A percentile compares a stretch with the other conserved stretches of the same genome.
Evolutionary conservation across 306 rosid genomes (phyloP).

Genomic region (Rubus idaeus): DNA sequence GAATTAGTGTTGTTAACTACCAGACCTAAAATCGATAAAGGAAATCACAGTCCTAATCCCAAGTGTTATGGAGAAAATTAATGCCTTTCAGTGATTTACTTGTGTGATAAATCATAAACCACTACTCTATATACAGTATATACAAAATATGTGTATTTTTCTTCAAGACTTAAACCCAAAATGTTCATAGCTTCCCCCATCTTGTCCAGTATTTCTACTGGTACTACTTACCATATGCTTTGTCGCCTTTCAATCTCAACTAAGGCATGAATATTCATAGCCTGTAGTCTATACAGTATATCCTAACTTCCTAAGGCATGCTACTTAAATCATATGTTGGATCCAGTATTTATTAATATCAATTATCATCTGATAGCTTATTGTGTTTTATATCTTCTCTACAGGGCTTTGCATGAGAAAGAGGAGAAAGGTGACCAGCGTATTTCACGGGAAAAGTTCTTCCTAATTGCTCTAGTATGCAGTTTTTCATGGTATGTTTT

Average conservation of each 20-base stretch:
- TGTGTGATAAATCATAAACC: too few species aligned
- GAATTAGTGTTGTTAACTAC: too few species aligned
- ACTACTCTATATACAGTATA: too few species aligned
- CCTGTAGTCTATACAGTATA: not conserved
- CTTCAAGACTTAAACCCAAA: not conserved
- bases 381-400: not conserved
- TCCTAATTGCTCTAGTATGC: constrained; percentile 62
- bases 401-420: constrained; percentile 83
- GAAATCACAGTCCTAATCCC: too few species aligned
- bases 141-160: not conserved
- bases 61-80: too few species aligned
- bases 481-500: constrained; percentile 68
- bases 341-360: not conserved
- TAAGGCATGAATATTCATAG: not conserved
- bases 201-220: not conserved
- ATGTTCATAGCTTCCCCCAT: not conserved
- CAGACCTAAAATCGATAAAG: too few species aligned
- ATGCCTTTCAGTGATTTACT: too few species aligned
- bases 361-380: not conserved
- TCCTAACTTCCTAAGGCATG: not conserved
- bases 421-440: constrained; percentile 67
- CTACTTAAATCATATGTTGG: not conserved
- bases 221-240: not conserved
- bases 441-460: constrained; percentile 60
- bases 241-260: not conserved